These are phyloP conservation scores for Fusarium nygamai DNA, from an alignment of 2,329 filamentous ascomycete species.

Conservation along the genomic window DNA sequence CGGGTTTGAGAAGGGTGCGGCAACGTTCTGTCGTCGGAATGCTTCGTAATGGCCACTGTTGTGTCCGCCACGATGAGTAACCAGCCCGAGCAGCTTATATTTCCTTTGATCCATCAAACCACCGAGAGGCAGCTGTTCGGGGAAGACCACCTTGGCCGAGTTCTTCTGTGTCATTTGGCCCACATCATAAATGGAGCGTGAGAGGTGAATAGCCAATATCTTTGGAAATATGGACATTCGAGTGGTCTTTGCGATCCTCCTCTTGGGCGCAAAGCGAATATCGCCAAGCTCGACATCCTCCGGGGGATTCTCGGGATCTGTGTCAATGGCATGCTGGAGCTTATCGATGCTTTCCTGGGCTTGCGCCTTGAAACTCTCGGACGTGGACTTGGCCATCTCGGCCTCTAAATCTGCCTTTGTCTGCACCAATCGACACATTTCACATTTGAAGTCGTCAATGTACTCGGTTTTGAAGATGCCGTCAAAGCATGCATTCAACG, in stretches of 20 bases:
- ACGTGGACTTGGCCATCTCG: slow-evolving; percentile 65
- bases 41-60: slow-evolving; percentile 98
- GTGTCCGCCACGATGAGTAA: slow-evolving; percentile 95
- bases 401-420: slow-evolving; percentile 72
- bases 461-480: slow-evolving; percentile 93
- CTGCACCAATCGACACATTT: slow-evolving; percentile 88
- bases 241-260: slow-evolving; percentile 87
- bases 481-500: slow-evolving; percentile 89
- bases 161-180: slow-evolving; percentile 87
- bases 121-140: slow-evolving; percentile 85
- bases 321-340: slow-evolving; percentile 76
- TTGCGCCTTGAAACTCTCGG: slow-evolving; percentile 60
- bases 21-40: slow-evolving; percentile 85
- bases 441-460: slow-evolving; percentile 97
- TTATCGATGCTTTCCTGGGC: slow-evolving; percentile 69
- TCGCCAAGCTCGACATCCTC: slow-evolving; percentile 80
- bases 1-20: slow-evolving; percentile 83
- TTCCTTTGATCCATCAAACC: slow-evolving; percentile 79
- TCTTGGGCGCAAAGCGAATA: slow-evolving; percentile 76
- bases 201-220: slow-evolving; percentile 90
- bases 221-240: slow-evolving; percentile 89
- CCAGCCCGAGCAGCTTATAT: slow-evolving; percentile 86
- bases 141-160: slow-evolving; percentile 91
- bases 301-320: slow-evolving; percentile 81
- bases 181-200: slow-evolving; percentile 88